phyloP scores from a whole-genome alignment of 2,329 filamentous ascomycete genomes.

The Mollisiaceae sp. region DNA sequence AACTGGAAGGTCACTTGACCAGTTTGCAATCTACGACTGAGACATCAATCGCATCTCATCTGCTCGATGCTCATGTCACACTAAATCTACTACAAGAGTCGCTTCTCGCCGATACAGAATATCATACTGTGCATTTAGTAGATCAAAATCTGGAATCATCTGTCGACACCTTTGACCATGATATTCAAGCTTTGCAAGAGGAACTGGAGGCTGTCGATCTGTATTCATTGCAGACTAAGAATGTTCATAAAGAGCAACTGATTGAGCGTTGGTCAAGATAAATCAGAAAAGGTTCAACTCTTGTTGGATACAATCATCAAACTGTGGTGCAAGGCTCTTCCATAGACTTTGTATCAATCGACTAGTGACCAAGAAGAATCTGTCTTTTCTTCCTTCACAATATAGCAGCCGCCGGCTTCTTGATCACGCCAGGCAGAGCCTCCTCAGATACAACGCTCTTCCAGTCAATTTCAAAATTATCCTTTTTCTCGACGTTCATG shows the following conservation, averaged over 20 bases:
- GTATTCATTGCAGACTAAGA: conserved; percentile 46
- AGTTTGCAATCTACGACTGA: conserved; percentile 59
- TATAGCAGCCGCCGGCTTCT: conserved; percentile 4
- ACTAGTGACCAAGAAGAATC: neutral
- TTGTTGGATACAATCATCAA: too few species aligned
- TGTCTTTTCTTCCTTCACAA: neutral
- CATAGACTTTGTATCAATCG: too few species aligned
- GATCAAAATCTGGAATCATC: conserved; percentile 59
- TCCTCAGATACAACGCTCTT: conserved; percentile 18
- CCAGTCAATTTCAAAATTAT: conserved; percentile 11
- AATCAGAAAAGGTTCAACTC: conserved; percentile 29
- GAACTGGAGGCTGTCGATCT: conserved; percentile 44
- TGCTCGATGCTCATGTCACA: conserved; percentile 55
- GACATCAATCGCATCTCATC: conserved; percentile 45
- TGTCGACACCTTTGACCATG: conserved; percentile 46
- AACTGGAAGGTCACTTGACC: conserved; percentile 50
- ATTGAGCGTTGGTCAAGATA: conserved; percentile 48
- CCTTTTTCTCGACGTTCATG: conserved; percentile 1
- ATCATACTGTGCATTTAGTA: conserved; percentile 52
- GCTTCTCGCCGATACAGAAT: conserved; percentile 58
- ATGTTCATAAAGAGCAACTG: conserved; percentile 56
- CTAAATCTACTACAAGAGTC: conserved; percentile 57
- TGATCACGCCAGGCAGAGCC: neutral
- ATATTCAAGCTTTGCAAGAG: conserved; percentile 47
- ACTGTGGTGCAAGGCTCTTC: too few species aligned